These are phyloP conservation scores for Sarocladium kiliense DNA, from an alignment of 2,329 filamentous ascomycete species.

Conservation along the genomic window DNA sequence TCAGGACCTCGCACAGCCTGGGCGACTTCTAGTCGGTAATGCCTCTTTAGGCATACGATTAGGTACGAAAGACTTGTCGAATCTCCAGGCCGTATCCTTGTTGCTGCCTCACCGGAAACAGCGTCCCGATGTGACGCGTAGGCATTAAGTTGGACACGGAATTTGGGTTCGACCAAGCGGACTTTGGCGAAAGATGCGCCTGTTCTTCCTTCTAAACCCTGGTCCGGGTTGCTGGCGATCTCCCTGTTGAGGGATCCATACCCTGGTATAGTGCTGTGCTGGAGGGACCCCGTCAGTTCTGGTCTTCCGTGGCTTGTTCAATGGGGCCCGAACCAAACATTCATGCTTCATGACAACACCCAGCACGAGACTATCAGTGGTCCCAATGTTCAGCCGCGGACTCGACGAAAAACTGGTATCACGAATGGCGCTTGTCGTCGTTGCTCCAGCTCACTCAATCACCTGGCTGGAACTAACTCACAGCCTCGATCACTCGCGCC, in stretches of 20 bases:
- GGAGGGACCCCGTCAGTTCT: neutral
- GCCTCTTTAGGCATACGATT: neutral
- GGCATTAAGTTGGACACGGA: neutral
- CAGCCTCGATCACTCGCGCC: too few relatives aligned
- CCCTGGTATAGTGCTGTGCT: neutral
- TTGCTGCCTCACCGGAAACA: too few relatives aligned
- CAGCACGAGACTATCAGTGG: neutral
- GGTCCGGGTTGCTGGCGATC: neutral
- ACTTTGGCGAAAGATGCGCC: neutral
- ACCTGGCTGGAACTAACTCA: too few relatives aligned
- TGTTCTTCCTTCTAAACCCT: neutral
- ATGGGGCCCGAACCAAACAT: constrained; percentile 1
- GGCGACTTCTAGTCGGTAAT: neutral
- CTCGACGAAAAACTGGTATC: neutral
- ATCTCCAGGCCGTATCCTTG: too few relatives aligned
- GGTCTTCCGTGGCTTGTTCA: neutral
- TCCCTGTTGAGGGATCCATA: constrained; percentile 3
- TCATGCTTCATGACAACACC: neutral
- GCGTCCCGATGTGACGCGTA: too few relatives aligned
- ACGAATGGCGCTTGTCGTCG: too few relatives aligned
- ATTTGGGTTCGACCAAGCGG: neutral
- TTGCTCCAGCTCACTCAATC: too few relatives aligned
- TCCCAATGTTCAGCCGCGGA: neutral
- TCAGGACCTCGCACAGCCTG: neutral
- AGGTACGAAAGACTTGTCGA: neutral